Evolutionary conservation across 345 rosid genomes (phyloP), one percentile per base, ranked within the genome.

Genomic region (Gossypium anomalum): DNA sequence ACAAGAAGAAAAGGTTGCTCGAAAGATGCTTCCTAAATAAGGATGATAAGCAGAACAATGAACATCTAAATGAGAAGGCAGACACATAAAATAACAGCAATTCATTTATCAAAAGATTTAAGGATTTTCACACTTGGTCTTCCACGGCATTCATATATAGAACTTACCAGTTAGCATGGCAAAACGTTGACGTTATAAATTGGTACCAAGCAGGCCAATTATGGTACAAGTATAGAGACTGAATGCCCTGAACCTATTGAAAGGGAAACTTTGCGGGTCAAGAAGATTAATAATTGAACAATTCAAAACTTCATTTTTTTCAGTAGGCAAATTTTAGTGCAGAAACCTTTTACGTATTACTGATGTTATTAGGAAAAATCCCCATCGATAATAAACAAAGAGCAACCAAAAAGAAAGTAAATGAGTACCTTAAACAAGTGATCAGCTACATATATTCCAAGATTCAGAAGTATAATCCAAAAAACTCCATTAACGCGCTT

Each of bases 1-100:
- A 94, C 87, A 91, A 75, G 91, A 94, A 94, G 78, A 92, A 92
- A 51, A 94, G 97, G 81, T 94, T 92, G 90, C 97, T 92, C 22
- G 98, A 92, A 79, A 94, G 93, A 89, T 91, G 97, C 66, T 87
- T 88, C 98, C 98, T 92, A 88, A 22, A 80, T 78, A 76, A 67
- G 60, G 60, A 79, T 20, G 72, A 56, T 58, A 45, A 17, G 66
- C 75, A 70, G 53, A 58, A 49, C 23, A 52, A 61, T 57, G 80
- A 23, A 67, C 70, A 44, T 67, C 19, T 67, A 45, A 45, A 49
- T 6, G 27, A 47, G 48, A 67, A 12, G 51, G 67, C 7, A 68
- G 15, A 51, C 13, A 3, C 7, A 25, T 17, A 20, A 9, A 34
- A 43, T n/a, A 25, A 44, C 38, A 17, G 15, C 43, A 17, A 49